These are phyloP conservation scores for Pichia sp. DNA, from an alignment of 1,139 yeast species.

Conservation along the genomic window DNA sequence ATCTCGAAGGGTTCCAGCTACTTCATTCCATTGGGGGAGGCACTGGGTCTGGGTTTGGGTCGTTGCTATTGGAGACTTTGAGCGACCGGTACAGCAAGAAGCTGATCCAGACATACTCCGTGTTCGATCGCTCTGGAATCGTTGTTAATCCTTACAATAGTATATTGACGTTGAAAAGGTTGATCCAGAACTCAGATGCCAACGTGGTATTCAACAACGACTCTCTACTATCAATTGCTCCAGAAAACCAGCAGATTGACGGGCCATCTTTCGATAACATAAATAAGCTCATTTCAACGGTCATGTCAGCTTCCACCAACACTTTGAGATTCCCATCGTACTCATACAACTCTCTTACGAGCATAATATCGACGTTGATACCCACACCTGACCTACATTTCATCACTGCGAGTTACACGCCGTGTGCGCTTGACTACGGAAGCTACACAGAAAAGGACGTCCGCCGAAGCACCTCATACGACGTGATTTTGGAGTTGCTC, in stretches of 20 bases:
- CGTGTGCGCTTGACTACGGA: constrained; percentile 66
- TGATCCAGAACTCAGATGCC: constrained; percentile 81
- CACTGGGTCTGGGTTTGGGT: constrained; percentile 95
- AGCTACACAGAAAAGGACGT: constrained; percentile 52
- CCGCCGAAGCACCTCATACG: constrained; percentile 75
- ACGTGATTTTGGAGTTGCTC: constrained; percentile 74
- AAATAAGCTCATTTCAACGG: constrained; percentile 80
- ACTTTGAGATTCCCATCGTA: constrained; percentile 90
- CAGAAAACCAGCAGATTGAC: constrained; percentile 44
- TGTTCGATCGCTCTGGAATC: constrained; percentile 86
- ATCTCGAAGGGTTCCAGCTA: constrained; percentile 83
- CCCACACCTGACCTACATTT: constrained; percentile 92
- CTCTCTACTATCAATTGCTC: constrained; percentile 68
- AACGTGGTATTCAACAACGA: constrained; percentile 87
- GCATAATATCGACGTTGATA: constrained; percentile 74
- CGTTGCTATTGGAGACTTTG: constrained; percentile 69
- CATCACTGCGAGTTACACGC: constrained; percentile 80
- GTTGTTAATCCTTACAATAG: constrained; percentile 97
- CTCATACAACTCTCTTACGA: constrained; percentile 81
- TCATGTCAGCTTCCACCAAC: constrained; percentile 79
- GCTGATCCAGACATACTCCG: constrained; percentile 76
- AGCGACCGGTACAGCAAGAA: constrained; percentile 83
- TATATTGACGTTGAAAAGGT: constrained; percentile 70
- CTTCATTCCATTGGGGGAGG: constrained; percentile 99
- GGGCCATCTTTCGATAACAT: constrained; percentile 49